Percentiles rank a stretch among this genome's conserved stretches.
These are phyloP conservation scores for Henningerozyma blattae DNA, from an alignment of 805 yeast genomes.

Conservation along the genomic window DNA sequence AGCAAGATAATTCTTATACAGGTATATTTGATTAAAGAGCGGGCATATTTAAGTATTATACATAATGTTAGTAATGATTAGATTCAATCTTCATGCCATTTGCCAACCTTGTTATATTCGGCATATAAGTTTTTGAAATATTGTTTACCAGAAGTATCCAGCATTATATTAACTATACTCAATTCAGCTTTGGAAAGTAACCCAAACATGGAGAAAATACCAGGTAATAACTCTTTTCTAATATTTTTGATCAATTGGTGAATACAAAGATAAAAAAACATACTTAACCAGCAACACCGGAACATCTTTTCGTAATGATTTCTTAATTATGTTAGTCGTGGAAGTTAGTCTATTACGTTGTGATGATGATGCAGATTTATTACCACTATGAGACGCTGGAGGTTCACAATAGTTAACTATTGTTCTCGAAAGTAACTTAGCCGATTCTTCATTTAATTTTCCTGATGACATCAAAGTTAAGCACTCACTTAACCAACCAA, in stretches of 20 bases:
- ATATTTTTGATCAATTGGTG: constrained; percentile 35
- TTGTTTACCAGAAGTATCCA: constrained; percentile 60
- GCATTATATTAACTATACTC: constrained; percentile 43
- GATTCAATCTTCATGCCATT: constrained; percentile 62
- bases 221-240: constrained; percentile 39
- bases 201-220: constrained; percentile 55
- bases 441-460: constrained; percentile 24
- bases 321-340: constrained; percentile 40
- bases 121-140: constrained; percentile 56
- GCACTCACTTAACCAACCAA: constrained; percentile 35
- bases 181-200: constrained; percentile 58
- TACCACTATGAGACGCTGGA: constrained; percentile 31
- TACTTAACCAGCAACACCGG: constrained; percentile 50
- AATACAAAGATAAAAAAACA: constrained; percentile 38
- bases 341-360: constrained; percentile 37
- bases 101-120: constrained; percentile 66
- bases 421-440: constrained; percentile 42
- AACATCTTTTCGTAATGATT: constrained; percentile 50
- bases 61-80: neutral
- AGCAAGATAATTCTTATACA: too few species aligned
- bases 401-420: constrained; percentile 56
- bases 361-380: constrained; percentile 16
- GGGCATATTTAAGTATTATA: neutral
- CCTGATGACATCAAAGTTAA: constrained; percentile 34
- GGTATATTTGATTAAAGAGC: too few species aligned